Evolutionary conservation across 108 stramenopile species (phyloP), one percentile per base, ranked within the genome.

Genomic region (Nitzschia inconspicua): DNA sequence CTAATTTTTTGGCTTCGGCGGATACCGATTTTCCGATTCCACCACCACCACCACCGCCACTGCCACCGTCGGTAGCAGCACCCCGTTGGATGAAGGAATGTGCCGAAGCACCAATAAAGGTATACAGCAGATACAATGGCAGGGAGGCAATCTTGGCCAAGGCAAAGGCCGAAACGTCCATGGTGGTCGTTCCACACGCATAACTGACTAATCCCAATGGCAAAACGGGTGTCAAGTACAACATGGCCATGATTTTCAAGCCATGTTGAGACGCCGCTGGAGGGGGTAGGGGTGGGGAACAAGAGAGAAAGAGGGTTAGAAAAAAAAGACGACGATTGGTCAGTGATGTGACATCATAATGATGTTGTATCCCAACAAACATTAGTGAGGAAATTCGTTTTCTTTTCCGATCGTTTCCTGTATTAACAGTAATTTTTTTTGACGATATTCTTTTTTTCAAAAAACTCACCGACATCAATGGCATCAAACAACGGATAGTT

Each of bases 401-500:
- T n/a, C n/a, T n/a, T n/a, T n/a, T n/a, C n/a, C n/a, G n/a, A n/a
- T n/a, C n/a, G n/a, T n/a, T n/a, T n/a, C n/a, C n/a, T n/a, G n/a
- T n/a, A n/a, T n/a, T n/a, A n/a, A n/a, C n/a, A n/a, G n/a, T n/a
- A n/a, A n/a, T 46, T 8, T 8, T 16, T 16, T 6, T 19, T 46
- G 46, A 11, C 37, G 20, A 40, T 11, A 8, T 42, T 36, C 11
- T n/a, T n/a, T n/a, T n/a, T n/a, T n/a, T 11, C 6, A 48, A 27
- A 10, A 22, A 24, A 65, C 80, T 51, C 60, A 86, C 80, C 84
- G 39, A 73, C 51, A 78, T 92, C 86, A 57, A 92, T 85, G 1
- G 90, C 83, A 53, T 84, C 90, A 78, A 92, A 92, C n/a, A 92
- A 43, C 11, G 90, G 90, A 84, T 87, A 88, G 40, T 86, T 86